These are phyloP conservation scores for Secale cereale DNA, from an alignment of 176 grass and related monocot genomes.

Conservation along the genomic window DNA sequence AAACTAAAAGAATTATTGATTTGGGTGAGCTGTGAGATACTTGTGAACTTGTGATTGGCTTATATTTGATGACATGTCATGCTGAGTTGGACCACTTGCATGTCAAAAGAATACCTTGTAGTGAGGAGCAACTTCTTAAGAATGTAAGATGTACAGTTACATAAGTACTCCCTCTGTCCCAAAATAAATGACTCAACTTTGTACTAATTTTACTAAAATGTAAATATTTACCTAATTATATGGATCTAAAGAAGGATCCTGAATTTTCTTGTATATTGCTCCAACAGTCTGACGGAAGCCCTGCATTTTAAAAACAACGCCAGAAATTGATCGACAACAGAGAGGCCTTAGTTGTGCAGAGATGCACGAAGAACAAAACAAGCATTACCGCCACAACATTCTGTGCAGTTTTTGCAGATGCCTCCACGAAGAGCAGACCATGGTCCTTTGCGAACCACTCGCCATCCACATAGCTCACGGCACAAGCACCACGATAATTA, in stretches of 20 bases:
- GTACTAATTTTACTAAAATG: no score
- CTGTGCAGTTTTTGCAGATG: conserved; percentile 64
- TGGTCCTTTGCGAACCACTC: conserved; percentile 76
- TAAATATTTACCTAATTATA: conserved; percentile 51
- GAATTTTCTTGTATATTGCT: conserved; percentile 77
- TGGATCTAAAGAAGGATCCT: conserved; percentile 67
- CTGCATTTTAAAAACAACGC: conserved; percentile 22
- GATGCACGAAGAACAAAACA: neutral
- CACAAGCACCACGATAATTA: neutral
- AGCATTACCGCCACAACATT: conserved; percentile 59
- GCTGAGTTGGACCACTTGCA: no score
- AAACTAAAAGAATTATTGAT: no score
- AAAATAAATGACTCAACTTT: no score
- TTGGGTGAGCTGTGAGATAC: no score
- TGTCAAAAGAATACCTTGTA: no score
- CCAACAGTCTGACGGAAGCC: conserved; percentile 59
- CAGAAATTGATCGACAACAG: neutral
- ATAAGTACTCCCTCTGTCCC: no score
- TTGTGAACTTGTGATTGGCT: no score
- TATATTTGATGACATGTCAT: no score
- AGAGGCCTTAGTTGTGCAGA: neutral
- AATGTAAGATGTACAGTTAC: neutral
- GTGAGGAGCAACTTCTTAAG: no score
- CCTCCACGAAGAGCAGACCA: conserved; percentile 66
- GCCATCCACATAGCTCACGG: conserved; percentile 61